Percentiles rank a stretch among this genome's conserved stretches.
phyloP scores from a whole-genome alignment of 75 land plant species.

The Picea sitchensis region DNA sequence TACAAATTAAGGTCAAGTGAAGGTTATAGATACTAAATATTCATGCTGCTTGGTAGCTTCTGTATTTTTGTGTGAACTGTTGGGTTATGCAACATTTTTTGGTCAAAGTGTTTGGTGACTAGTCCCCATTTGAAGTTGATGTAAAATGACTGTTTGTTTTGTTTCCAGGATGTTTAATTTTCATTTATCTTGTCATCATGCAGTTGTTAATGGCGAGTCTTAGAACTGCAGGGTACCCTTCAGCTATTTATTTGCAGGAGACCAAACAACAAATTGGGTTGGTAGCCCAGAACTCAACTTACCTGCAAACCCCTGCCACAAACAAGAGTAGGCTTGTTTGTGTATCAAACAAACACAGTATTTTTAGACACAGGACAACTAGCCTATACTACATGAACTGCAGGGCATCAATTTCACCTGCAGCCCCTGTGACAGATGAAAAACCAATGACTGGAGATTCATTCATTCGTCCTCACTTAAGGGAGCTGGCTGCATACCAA shows the following conservation, averaged over 20 bases:
- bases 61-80: too few species aligned
- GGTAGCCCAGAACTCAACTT: not conserved
- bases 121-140: too few species aligned
- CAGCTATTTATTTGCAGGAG: not conserved
- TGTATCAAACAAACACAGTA: not conserved
- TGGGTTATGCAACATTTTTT: too few species aligned
- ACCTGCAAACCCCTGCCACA: not conserved
- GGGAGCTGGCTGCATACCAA: conserved; percentile 77
- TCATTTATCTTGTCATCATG: not conserved
- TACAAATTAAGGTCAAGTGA: too few species aligned
- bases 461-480: conserved; percentile 85
- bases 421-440: not conserved
- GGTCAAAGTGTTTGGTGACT: too few species aligned
- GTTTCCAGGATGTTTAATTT: not conserved
- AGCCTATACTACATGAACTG: not conserved
- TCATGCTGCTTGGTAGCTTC: too few species aligned
- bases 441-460: conserved; percentile 44
- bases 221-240: conserved; percentile 4
- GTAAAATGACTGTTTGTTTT: not conserved
- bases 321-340: not conserved
- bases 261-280: conserved; percentile 4
- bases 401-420: conserved; percentile 7
- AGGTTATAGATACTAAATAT: too few species aligned
- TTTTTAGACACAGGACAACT: not conserved
- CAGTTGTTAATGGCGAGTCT: conserved; percentile 5